Evolutionary conservation across 371 early-diverging fungal genomes (phyloP).

Genomic region (Blastocladiella emersonii): DNA sequence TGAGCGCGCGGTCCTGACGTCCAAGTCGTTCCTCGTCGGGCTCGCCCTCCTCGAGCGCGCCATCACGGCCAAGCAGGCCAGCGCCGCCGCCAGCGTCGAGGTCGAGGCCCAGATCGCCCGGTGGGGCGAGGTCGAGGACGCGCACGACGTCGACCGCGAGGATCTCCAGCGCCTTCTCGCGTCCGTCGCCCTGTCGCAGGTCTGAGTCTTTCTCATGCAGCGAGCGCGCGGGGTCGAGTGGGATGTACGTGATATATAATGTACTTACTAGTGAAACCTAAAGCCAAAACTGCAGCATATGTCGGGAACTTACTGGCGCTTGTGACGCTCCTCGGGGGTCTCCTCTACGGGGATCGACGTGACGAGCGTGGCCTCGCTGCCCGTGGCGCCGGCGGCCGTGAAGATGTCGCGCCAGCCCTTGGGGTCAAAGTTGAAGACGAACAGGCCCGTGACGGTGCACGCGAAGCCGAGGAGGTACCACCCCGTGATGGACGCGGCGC

Average conservation of each 20-base stretch:
- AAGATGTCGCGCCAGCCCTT: background rate
- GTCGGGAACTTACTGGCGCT: too few species aligned
- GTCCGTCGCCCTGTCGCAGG: background rate
- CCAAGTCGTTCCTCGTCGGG: conserved; percentile 81
- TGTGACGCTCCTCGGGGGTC: too few species aligned
- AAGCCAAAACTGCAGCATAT: too few species aligned
- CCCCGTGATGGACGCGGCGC: background rate
- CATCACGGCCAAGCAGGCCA: conserved; percentile 62
- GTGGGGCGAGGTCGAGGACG: conserved; percentile 89
- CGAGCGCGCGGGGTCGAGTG: too few species aligned
- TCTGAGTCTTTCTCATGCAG: too few species aligned
- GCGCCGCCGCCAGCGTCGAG: conserved; percentile 70
- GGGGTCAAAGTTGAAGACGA: conserved; percentile 1
- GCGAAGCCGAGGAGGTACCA: background rate
- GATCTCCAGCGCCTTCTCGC: background rate
- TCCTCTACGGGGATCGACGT: too few species aligned
- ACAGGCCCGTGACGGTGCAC: background rate
- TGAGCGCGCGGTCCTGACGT: conserved; percentile 70
- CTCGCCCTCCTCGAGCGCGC: conserved; percentile 60
- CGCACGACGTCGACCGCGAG: conserved; percentile 4
- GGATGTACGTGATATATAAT: too few species aligned
- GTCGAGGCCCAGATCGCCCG: conserved; percentile 65
- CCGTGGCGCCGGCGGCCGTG: background rate
- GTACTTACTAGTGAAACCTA: too few species aligned
- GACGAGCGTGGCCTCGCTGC: too few species aligned